phyloP scores from a whole-genome alignment of 1,284 basidiomycete genomes.

The Gomphus bonarii region DNA sequence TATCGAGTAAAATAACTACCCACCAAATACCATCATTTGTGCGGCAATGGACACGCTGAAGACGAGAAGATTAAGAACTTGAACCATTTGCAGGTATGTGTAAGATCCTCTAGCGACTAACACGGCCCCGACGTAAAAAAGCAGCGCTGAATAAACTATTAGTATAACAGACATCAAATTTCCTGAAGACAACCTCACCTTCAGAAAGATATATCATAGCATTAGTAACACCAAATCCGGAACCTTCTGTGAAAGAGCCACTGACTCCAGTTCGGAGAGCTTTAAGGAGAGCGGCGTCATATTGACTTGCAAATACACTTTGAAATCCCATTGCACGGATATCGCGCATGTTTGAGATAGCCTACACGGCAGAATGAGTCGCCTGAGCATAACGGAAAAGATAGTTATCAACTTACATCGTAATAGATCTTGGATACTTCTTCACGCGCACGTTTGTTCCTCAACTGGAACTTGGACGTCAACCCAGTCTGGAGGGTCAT shows the following conservation, averaged over 20 bases:
- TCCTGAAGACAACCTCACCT: constrained; percentile 21
- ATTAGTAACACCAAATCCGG: constrained; percentile 72
- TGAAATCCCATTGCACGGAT: constrained; percentile 91
- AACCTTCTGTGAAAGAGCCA: constrained; percentile 77
- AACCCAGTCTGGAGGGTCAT: constrained; percentile 67
- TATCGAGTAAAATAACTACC: constrained; percentile 23
- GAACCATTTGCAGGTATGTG: constrained; percentile 79
- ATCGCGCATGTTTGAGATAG: constrained; percentile 77
- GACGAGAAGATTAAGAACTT: constrained; percentile 85
- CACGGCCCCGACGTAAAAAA: constrained; percentile 85
- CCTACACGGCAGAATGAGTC: constrained; percentile 28
- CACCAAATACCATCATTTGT: constrained; percentile 83
- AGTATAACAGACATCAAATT: constrained; percentile 2
- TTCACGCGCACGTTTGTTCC: constrained; percentile 80
- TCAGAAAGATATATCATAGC: constrained; percentile 83
- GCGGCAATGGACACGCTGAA: constrained; percentile 90
- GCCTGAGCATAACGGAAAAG: neutral
- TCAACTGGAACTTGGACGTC: constrained; percentile 61
- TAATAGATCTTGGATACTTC: constrained; percentile 81
- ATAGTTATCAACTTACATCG: constrained; percentile 42
- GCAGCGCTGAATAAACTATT: constrained; percentile 40
- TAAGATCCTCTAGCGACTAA: constrained; percentile 78
- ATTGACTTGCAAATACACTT: constrained; percentile 58
- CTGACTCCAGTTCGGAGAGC: constrained; percentile 64
- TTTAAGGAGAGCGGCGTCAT: constrained; percentile 46